Percentiles rank a stretch among this genome's conserved stretches.
These are phyloP conservation scores for Ilyonectria destructans DNA, from an alignment of 2,329 filamentous ascomycete genomes.

Conservation along the genomic window DNA sequence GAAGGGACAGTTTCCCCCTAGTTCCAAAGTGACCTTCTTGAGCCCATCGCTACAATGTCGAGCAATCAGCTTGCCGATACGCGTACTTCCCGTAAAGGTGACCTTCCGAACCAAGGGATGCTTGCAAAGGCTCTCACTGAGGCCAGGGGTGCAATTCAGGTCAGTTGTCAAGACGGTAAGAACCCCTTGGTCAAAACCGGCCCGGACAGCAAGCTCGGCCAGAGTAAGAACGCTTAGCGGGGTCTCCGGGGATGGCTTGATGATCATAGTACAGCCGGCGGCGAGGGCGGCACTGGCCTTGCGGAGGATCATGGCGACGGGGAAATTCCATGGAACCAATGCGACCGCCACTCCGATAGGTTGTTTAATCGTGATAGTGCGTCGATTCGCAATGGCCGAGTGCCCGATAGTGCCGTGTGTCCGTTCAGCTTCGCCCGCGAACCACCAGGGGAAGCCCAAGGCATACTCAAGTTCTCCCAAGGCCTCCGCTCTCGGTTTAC, in stretches of 20 bases:
- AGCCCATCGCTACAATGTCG: slow-evolving; percentile 72
- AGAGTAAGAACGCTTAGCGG: slow-evolving; percentile 81
- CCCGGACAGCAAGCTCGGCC: slow-evolving; percentile 77
- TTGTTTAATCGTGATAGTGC: slow-evolving; percentile 77
- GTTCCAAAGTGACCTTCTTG: slow-evolving; percentile 79
- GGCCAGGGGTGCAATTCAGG: slow-evolving; percentile 59
- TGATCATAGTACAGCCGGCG: slow-evolving; percentile 83
- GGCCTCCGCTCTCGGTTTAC: slow-evolving; percentile 71
- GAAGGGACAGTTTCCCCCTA: slow-evolving; percentile 79
- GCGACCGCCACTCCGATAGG: slow-evolving; percentile 55
- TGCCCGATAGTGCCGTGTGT: slow-evolving; percentile 71
- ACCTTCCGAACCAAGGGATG: slow-evolving; percentile 72
- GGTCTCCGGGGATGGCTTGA: slow-evolving; percentile 82
- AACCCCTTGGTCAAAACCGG: slow-evolving; percentile 83
- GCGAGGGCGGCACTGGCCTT: slow-evolving; percentile 72
- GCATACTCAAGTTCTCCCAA: slow-evolving; percentile 71
- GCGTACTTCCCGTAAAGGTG: slow-evolving; percentile 84
- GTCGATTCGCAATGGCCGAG: slow-evolving; percentile 60
- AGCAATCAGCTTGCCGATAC: slow-evolving; percentile 78
- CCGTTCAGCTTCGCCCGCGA: slow-evolving; percentile 63
- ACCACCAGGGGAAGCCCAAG: slow-evolving; percentile 70
- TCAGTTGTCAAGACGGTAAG: slow-evolving; percentile 69
- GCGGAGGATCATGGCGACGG: slow-evolving; percentile 74
- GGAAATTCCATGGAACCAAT: slow-evolving; percentile 72
- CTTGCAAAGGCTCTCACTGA: slow-evolving; percentile 64